Percentiles rank a stretch among this genome's conserved stretches.
Evolutionary conservation across 768 basidiomycete species (phyloP).

Genomic region (Cubamyces lactineus): DNA sequence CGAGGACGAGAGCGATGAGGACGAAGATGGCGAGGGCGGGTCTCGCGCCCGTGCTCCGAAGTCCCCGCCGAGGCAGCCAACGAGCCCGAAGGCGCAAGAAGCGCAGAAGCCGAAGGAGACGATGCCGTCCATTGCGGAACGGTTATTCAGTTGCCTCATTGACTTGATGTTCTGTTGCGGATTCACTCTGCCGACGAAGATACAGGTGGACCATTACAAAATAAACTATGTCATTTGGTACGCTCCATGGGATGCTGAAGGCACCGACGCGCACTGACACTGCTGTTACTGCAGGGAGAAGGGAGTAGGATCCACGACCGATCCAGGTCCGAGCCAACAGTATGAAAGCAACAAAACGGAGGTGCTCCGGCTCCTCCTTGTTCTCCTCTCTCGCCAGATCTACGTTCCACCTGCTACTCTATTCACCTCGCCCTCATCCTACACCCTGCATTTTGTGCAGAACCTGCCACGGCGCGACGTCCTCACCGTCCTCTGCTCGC

Average conservation of each 20-base stretch:
- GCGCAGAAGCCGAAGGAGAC: slow-evolving; percentile 43
- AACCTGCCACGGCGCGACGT: slow-evolving; percentile 77
- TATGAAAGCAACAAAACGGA: slow-evolving; percentile 86
- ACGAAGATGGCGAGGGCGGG: slow-evolving; percentile 17
- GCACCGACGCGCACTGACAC: not conserved
- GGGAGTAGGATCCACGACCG: slow-evolving; percentile 87
- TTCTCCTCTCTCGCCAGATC: slow-evolving; percentile 89
- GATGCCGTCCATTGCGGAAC: slow-evolving; percentile 79
- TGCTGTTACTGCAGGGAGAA: slow-evolving; percentile 69
- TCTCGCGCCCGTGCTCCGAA: not conserved
- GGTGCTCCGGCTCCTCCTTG: slow-evolving; percentile 84
- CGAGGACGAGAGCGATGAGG: slow-evolving; percentile 59
- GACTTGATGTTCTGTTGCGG: slow-evolving; percentile 94
- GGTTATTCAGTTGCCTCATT: slow-evolving; percentile 75
- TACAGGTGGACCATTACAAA: slow-evolving; percentile 80
- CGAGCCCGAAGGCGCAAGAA: slow-evolving; percentile 21
- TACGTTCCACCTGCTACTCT: slow-evolving; percentile 75
- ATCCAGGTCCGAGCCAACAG: slow-evolving; percentile 62
- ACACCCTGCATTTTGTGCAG: slow-evolving; percentile 79
- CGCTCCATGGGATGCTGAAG: slow-evolving; percentile 29
- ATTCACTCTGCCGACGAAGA: slow-evolving; percentile 81
- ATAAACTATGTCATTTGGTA: slow-evolving; percentile 90
- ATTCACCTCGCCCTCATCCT: slow-evolving; percentile 73
- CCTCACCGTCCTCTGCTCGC: slow-evolving; percentile 90
- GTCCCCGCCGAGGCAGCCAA: slow-evolving; percentile 23